Base-by-base conservation (phyloP, 352 stramenopile species). In the Globisporangium spiculum region DNA sequence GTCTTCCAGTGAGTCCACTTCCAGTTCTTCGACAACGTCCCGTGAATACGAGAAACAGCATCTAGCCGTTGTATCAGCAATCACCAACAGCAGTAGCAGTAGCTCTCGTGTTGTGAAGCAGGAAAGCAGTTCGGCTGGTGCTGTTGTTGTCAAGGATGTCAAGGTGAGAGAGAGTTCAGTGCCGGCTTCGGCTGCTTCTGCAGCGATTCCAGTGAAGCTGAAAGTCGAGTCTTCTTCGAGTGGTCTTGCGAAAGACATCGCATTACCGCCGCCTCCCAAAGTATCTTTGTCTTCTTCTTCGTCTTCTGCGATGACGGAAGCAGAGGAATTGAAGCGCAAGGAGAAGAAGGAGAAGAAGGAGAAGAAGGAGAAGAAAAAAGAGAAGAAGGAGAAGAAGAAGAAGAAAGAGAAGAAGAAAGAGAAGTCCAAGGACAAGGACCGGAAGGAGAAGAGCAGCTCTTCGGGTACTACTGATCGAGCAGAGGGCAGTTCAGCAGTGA, bases 281-380 rank as follows among this genome's bases (percentile, higher is more conserved):
- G 7, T 16, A 32, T 10, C 57, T 7, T 32, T 34, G 16, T 36
- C 22, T 22, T 38, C n/a, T 0, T 53, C 24, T 32, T 38, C n/a
- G 0, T 53, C 24, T 24, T 32, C 55, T 34, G n/a, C 44, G 4
- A 9, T 57, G 38, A 27, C 38, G 12, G 65, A 60, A 54, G 58
- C 46, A 3, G 65, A 70, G 3, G 66, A 80, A 20, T 36, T 74
- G 18, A 89, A 80, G 36, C 70, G 81, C 34, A 81, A 83, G 56
- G 89, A 93, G 44, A 81, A 86, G 62, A 81, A 88, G 36, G 83
- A 94, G 38, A 81, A 90, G 30, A 86, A 88, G 54, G 88, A 93
- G 44, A 80, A 86, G 62, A 81, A 88, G 52, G 83, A 94, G 38
- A 81, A 92, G 34, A 83, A 92, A 52, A 86, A 93, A 22, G 76